Conservation (phyloP, 2,329 filamentous ascomycete genomes). For the Dactylonectria estremocensis region DNA sequence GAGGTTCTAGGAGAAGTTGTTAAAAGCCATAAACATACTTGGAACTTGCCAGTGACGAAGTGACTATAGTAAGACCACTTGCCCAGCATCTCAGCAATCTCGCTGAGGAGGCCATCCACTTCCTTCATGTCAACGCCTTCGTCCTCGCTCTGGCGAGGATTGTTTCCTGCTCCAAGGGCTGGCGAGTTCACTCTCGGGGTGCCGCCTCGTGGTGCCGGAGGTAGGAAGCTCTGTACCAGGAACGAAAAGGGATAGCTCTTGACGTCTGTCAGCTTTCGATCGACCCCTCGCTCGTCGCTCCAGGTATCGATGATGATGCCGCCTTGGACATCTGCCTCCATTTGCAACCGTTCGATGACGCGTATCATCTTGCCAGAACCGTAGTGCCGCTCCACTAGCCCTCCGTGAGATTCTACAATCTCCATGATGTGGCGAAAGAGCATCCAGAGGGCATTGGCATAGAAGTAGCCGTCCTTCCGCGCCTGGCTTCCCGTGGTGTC, state of each 20-base stretch:
- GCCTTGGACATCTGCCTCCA: conserved; percentile 95
- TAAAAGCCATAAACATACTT: conserved; percentile 65
- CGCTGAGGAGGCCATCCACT: conserved; percentile 87
- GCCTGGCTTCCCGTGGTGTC: conserved; percentile 67
- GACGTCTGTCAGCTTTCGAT: conserved; percentile 91
- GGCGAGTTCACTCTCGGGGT: conserved; percentile 84
- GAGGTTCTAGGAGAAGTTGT: not conserved
- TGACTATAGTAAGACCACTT: conserved; percentile 94
- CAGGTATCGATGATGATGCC: conserved; percentile 97
- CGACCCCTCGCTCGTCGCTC: conserved; percentile 89
- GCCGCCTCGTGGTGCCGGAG: conserved; percentile 75
- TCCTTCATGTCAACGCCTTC: conserved; percentile 98
- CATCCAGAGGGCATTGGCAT: conserved; percentile 89
- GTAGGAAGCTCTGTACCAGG: conserved; percentile 92
- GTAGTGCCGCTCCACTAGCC: conserved; percentile 94
- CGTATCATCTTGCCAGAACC: conserved; percentile 93
- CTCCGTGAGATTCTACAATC: conserved; percentile 93
- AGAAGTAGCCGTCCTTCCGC: conserved; percentile 86
- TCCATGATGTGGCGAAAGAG: conserved; percentile 98
- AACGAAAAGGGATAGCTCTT: conserved; percentile 99
- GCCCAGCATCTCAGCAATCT: conserved; percentile 92
- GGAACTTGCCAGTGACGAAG: conserved; percentile 90
- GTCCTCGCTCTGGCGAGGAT: conserved; percentile 81
- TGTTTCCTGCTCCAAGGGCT: conserved; percentile 70
- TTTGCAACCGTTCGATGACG: conserved; percentile 92